These are phyloP conservation scores for Scheffersomyces cryptocercus DNA, from an alignment of 1,139 yeast genomes.

Conservation along the genomic window DNA sequence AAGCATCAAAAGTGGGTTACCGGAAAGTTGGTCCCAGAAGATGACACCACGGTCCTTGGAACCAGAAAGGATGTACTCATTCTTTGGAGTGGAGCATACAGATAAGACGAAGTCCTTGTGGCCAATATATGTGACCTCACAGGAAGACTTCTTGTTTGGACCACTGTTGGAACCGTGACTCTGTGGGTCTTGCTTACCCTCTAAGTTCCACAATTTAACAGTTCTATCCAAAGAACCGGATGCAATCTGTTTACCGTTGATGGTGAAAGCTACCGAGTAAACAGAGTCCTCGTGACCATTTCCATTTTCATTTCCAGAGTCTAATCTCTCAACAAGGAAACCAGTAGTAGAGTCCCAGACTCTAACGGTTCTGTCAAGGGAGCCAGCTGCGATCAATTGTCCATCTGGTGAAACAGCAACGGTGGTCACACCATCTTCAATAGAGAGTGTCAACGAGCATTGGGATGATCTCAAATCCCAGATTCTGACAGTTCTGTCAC, in stretches of 20 bases:
- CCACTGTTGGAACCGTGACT: constrained; percentile 34
- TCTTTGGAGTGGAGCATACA: constrained; percentile 93
- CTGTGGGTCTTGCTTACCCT: constrained; percentile 54
- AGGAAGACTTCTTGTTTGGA: constrained; percentile 53
- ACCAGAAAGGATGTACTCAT: constrained; percentile 88
- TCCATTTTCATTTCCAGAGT: constrained; percentile 81
- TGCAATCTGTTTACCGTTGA: constrained; percentile 89
- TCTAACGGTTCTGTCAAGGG: constrained; percentile 91
- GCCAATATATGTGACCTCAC: constrained; percentile 93
- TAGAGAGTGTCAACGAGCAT: constrained; percentile 83
- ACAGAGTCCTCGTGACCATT: constrained; percentile 91
- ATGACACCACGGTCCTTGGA: constrained; percentile 97
- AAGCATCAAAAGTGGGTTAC: constrained; percentile 91
- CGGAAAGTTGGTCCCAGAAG: constrained; percentile 93
- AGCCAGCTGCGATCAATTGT: constrained; percentile 91
- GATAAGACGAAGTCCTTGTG: constrained; percentile 95
- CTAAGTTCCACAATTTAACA: constrained; percentile 91
- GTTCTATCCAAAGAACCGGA: constrained; percentile 96
- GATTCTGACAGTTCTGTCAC: constrained; percentile 93
- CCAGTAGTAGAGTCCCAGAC: constrained; percentile 98
- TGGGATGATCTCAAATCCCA: constrained; percentile 96
- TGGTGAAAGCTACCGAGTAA: constrained; percentile 91
- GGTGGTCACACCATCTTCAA: constrained; percentile 97
- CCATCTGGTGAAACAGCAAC: constrained; percentile 98
- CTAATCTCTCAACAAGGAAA: constrained; percentile 87